Percentiles rank a stretch among this genome's conserved stretches.
Evolutionary conservation across 2,329 filamentous ascomycete species (phyloP).

Genomic region (Paraphaeosphaeria minitans): DNA sequence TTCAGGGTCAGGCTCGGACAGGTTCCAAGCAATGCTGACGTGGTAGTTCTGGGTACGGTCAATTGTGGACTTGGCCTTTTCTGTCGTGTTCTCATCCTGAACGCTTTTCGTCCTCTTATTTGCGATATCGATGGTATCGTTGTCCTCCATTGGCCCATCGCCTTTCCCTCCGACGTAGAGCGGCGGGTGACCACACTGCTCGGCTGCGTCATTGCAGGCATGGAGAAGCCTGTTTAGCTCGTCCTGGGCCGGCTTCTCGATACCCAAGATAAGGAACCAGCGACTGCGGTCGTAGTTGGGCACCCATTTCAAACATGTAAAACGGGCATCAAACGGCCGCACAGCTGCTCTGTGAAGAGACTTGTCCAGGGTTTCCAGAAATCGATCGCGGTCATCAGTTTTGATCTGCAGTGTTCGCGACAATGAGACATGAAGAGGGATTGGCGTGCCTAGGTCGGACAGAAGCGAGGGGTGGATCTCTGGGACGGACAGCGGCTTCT

Average conservation of each 20-base stretch:
- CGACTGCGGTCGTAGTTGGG: conserved; percentile 70
- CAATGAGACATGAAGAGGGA: conserved; percentile 88
- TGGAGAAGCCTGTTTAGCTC: conserved; percentile 61
- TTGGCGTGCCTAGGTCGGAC: conserved; percentile 75
- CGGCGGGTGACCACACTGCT: conserved; percentile 66
- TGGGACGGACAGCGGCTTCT: conserved; percentile 33
- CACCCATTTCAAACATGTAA: conserved; percentile 65
- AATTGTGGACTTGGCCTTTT: conserved; percentile 2
- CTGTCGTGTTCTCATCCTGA: conserved; percentile 4
- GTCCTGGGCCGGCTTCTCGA: conserved; percentile 48
- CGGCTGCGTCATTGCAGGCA: conserved; percentile 68
- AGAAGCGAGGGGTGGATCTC: conserved; percentile 71
- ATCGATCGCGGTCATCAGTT: conserved; percentile 72
- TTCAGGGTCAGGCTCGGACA: conserved; percentile 34
- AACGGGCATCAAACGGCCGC: conserved; percentile 56
- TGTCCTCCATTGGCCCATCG: conserved; percentile 36
- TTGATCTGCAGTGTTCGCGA: conserved; percentile 79
- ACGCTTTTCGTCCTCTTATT: conserved; percentile 23
- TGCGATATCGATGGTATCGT: conserved; percentile 14
- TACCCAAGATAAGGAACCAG: conserved; percentile 81
- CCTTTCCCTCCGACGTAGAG: conserved; percentile 63
- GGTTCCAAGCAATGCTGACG: conserved; percentile 83
- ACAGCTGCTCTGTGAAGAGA: conserved; percentile 49
- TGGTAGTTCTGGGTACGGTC: conserved; percentile 72
- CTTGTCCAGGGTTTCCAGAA: conserved; percentile 63